phyloP scores from a whole-genome alignment of 306 rosid species.

The Trifolium pratense region DNA sequence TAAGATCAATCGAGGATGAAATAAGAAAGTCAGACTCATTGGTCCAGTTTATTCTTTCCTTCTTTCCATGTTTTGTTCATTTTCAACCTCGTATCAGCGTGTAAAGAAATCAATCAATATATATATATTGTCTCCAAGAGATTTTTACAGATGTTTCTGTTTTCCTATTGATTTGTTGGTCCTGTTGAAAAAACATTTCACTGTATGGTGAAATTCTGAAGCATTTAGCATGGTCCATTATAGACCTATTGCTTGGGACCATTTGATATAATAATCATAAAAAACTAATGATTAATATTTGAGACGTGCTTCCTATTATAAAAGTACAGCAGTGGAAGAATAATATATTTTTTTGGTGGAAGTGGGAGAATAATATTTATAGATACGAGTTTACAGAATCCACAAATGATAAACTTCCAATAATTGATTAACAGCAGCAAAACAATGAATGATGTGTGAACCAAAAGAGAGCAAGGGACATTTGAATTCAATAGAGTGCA shows the following conservation, averaged over 20 bases:
- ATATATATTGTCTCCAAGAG: slow-evolving; percentile 43
- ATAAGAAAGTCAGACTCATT: slow-evolving; percentile 58
- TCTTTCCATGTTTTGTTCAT: slow-evolving; percentile 46
- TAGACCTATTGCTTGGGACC: background rate
- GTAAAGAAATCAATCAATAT: slow-evolving; percentile 59
- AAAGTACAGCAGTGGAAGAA: background rate
- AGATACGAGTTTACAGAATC: background rate
- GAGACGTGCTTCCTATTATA: background rate
- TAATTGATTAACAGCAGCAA: slow-evolving; percentile 52
- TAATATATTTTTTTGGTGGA: background rate
- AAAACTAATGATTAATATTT: background rate
- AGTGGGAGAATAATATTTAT: background rate
- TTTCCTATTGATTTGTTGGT: background rate
- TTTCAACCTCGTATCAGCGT: slow-evolving; percentile 53
- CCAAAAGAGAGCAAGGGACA: background rate
- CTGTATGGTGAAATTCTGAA: slow-evolving; percentile 12
- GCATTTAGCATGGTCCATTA: background rate
- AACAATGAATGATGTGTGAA: slow-evolving; percentile 33
- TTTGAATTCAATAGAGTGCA: slow-evolving; percentile 39
- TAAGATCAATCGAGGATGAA: slow-evolving; percentile 64
- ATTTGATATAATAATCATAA: background rate
- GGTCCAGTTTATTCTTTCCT: slow-evolving; percentile 59
- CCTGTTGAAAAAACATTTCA: slow-evolving; percentile 6
- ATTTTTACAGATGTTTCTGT: slow-evolving; percentile 36
- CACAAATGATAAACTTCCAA: slow-evolving; percentile 62